These are phyloP conservation scores for Globisporangium carolinianum DNA, from an alignment of 352 stramenopile species.

Conservation along the genomic window DNA sequence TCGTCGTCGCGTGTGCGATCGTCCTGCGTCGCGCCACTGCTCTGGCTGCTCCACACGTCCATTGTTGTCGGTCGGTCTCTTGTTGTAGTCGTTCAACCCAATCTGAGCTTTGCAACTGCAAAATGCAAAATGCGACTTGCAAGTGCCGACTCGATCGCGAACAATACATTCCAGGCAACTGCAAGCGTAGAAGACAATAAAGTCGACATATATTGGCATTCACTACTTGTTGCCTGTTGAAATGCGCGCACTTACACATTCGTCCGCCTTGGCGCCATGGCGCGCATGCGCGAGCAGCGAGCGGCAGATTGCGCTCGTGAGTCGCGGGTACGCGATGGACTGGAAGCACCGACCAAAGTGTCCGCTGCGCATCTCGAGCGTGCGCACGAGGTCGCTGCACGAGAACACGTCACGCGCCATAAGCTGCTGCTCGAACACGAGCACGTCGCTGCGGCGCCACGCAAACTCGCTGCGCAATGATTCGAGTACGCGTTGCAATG, in stretches of 20 bases:
- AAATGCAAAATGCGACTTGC: no score
- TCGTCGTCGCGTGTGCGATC: constrained; percentile 22
- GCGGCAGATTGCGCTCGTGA: constrained; percentile 39
- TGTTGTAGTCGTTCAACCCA: not conserved
- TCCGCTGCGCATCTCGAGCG: constrained; percentile 18
- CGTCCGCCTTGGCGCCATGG: constrained; percentile 1
- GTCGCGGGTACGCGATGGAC: constrained; percentile 33
- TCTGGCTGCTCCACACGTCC: not conserved
- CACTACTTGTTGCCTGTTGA: no score
- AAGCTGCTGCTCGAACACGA: constrained; percentile 27
- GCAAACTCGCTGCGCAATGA: constrained; percentile 35
- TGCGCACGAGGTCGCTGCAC: constrained; percentile 28
- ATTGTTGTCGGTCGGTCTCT: not conserved
- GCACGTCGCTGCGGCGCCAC: constrained; percentile 29
- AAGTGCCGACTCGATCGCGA: no score
- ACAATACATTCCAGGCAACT: no score
- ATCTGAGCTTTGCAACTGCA: no score
- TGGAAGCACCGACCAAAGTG: constrained; percentile 47
- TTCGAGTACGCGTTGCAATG: constrained; percentile 20
- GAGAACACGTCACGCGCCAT: constrained; percentile 30
- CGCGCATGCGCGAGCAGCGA: constrained; percentile 16
- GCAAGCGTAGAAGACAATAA: no score
- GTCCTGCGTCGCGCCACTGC: constrained; percentile 1
- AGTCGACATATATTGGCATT: no score
- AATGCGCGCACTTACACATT: not conserved